These are phyloP conservation scores for Paraphaeosphaeria minitans DNA, from an alignment of 2,329 filamentous ascomycete genomes.

Conservation along the genomic window DNA sequence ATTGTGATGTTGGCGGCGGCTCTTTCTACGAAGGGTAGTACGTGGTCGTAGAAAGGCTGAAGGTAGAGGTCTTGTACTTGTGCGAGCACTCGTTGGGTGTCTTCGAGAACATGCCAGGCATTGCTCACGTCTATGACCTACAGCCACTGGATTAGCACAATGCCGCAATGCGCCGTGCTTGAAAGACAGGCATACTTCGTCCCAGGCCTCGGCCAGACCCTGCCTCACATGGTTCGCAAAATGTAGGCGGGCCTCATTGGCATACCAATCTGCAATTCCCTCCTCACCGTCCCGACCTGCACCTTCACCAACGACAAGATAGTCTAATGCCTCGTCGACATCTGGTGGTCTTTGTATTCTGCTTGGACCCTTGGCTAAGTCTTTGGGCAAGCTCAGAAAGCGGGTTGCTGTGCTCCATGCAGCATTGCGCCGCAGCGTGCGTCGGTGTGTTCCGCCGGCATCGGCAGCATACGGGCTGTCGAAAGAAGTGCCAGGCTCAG, in stretches of 20 bases:
- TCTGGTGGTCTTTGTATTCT: constrained; percentile 30
- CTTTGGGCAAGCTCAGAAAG: constrained; percentile 45
- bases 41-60: constrained; percentile 41
- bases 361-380: constrained; percentile 26
- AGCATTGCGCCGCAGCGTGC: constrained; percentile 42
- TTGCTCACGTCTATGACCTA: constrained; percentile 30
- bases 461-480: constrained; percentile 41
- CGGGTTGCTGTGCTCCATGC: constrained; percentile 56
- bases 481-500: constrained; percentile 47
- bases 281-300: constrained; percentile 37
- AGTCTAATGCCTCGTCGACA: constrained; percentile 44
- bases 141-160: constrained; percentile 8
- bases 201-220: constrained; percentile 37
- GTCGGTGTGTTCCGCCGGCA: constrained; percentile 42
- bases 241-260: constrained; percentile 50
- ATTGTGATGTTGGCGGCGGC: constrained; percentile 28
- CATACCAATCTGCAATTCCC: constrained; percentile 52
- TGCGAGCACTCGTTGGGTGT: constrained; percentile 45
- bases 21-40: constrained; percentile 38
- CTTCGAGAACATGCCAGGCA: constrained; percentile 40
- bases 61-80: constrained; percentile 47
- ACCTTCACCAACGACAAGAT: constrained; percentile 43
- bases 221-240: constrained; percentile 45
- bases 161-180: no score
- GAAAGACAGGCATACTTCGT: constrained; percentile 34